Evolutionary conservation across 2,329 filamentous ascomycete species (phyloP), one percentile per base, ranked within the genome.

Genomic region (Tolypocladium cylindrosporum): DNA sequence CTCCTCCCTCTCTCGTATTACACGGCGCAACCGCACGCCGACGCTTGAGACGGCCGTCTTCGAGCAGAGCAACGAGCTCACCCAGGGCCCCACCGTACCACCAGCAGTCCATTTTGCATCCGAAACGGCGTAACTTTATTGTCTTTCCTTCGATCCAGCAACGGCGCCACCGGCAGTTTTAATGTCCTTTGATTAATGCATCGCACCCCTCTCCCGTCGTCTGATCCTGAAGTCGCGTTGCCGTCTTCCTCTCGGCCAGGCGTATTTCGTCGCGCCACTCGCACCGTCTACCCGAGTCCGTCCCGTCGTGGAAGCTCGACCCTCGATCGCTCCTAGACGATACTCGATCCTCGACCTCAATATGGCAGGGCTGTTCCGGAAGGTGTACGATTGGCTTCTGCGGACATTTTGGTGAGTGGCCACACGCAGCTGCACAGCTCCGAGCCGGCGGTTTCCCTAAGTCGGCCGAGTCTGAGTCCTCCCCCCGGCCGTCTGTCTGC

Each of bases 311-410:
- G 31, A 21, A 52, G 31, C 48, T 42, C 51, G 42, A 57, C 52
- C 8, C 37, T 41, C 50, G 34, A 36, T n/a, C 36, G 34, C 43
- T 48, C 52, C 41, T n/a, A 21, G 24, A 39, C 48, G 10, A 48
- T 24, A 59, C 8, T 36, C 14, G 50, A 21, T 36, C 55, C 50
- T 57, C 55, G 56, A 57, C 56, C 34, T 59, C 57, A 68, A 68
- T 75, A 97, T 97, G 92, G 89, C 91, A 68, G 89, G 90, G 67
- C 79, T 99, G 73, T 96, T 99, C 76, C 89, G 88, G 71, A 88
- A 87, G 77, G 87, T 99, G 74, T 97, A 97, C 81, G 94, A 97
- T 84, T 97, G 93, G 93, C 81, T 97, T 73, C 79, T 99, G 78
- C 88, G 93, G 80, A 89, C 94, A 69, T 97, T 99, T 77, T 99